Conservation (phyloP, 495 filamentous ascomycete species). For the Talaromyces trachyspermus region DNA sequence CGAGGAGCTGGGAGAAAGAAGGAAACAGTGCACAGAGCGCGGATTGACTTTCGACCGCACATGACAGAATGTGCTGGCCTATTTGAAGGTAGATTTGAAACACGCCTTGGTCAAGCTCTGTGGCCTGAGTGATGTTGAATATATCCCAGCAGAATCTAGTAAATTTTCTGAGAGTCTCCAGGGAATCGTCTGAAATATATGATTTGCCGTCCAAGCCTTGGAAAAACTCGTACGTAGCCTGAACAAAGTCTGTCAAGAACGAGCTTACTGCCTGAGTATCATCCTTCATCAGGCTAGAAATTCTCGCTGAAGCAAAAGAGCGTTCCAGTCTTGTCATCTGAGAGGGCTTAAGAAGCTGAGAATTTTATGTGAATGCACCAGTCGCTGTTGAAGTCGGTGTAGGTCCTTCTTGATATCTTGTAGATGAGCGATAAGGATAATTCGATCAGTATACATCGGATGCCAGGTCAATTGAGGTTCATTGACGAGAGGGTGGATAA, state of each 20-base stretch:
- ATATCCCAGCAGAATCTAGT: conserved; percentile 54
- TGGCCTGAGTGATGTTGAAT: conserved; percentile 34
- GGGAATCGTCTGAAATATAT: conserved; percentile 20
- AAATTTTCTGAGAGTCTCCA: conserved; percentile 33
- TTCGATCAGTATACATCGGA: conserved; percentile 15
- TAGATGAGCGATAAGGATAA: conserved; percentile 29
- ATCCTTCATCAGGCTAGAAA: conserved; percentile 56
- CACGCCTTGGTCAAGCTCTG: conserved; percentile 44
- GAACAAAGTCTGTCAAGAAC: conserved; percentile 38
- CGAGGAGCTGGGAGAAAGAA: conserved; percentile 32
- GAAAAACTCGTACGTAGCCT: conserved; percentile 33
- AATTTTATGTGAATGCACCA: conserved; percentile 30
- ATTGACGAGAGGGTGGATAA: conserved; percentile 39
- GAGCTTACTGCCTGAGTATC: conserved; percentile 49
- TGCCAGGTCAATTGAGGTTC: conserved; percentile 27
- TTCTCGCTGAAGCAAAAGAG: conserved; percentile 50
- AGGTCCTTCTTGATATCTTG: conserved; percentile 33
- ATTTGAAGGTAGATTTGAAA: conserved; percentile 49
- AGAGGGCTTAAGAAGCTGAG: conserved; percentile 44
- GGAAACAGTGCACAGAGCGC: conserved; percentile 25
- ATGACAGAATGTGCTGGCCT: conserved; percentile 29
- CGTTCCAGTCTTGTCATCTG: conserved; percentile 63
- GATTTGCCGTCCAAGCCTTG: conserved; percentile 23
- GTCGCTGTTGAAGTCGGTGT: conserved; percentile 28
- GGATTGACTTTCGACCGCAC: conserved; percentile 18